These are phyloP conservation scores for Saksenaea oblongispora DNA, from an alignment of 371 early-diverging fungal genomes.

Conservation along the genomic window DNA sequence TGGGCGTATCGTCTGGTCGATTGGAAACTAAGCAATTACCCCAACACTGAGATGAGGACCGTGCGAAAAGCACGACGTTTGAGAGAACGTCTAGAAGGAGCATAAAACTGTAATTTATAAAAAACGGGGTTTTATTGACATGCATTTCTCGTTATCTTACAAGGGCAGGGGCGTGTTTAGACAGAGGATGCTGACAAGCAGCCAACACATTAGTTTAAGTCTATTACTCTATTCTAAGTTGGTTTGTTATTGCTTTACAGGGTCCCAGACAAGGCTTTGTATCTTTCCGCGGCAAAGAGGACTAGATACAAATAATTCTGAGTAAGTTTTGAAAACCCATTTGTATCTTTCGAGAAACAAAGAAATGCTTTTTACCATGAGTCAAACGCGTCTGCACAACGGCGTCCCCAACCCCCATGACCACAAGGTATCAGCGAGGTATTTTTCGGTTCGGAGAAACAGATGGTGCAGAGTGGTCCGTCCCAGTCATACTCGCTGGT, in stretches of 20 bases:
- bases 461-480: constrained; percentile 42
- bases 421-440: constrained; percentile 42
- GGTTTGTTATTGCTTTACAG: neutral
- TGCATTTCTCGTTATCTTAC: neutral
- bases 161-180: neutral
- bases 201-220: neutral
- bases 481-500: constrained; percentile 29
- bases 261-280: constrained; percentile 2
- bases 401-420: constrained; percentile 42
- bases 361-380: constrained; percentile 33
- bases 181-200: too few species aligned
- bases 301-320: constrained; percentile 21
- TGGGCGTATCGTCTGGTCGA: constrained; percentile 26
- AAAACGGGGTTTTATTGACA: neutral
- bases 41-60: constrained; percentile 8
- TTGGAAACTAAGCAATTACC: constrained; percentile 24
- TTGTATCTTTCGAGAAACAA: neutral
- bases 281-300: constrained; percentile 30
- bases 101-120: too few species aligned
- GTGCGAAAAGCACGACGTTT: constrained; percentile 9
- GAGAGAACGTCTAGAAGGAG: constrained; percentile 10
- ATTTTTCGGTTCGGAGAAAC: constrained; percentile 46
- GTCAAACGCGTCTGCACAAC: constrained; percentile 36
- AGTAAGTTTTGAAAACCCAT: too few species aligned
- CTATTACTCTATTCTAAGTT: neutral